A percentile compares a stretch with the other conserved stretches of the same genome.
phyloP scores from a whole-genome alignment of 257 asterid species.

The Gentiana straminea region DNA sequence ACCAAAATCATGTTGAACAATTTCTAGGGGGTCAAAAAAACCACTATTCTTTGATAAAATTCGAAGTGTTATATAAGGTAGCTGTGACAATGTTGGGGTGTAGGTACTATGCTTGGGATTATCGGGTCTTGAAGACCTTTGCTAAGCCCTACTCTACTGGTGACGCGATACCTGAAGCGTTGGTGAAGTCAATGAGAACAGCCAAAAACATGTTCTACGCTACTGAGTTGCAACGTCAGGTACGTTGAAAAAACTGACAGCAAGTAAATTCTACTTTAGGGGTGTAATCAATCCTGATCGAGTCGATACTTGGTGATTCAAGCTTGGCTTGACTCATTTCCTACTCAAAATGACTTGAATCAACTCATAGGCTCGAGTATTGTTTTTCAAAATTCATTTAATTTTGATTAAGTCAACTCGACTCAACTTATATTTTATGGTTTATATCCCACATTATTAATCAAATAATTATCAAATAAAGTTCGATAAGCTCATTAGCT shows the following conservation, averaged over 20 bases:
- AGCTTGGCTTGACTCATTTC: too few species aligned
- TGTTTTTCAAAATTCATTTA: neutral
- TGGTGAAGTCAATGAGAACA: conserved; percentile 59
- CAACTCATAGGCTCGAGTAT: too few species aligned
- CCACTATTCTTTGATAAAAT: neutral
- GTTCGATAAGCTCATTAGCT: neutral
- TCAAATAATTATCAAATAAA: too few species aligned
- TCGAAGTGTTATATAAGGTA: conserved; percentile 5
- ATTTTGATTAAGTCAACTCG: neutral
- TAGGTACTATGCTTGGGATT: conserved; percentile 93
- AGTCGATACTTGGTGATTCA: neutral
- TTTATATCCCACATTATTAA: too few species aligned
- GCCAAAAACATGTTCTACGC: conserved; percentile 90
- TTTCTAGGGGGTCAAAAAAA: neutral
- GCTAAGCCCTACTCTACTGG: conserved; percentile 81
- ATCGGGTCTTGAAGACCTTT: conserved; percentile 61
- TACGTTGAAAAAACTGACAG: conserved; percentile 14
- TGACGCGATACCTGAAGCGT: conserved; percentile 70
- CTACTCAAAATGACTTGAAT: too few species aligned
- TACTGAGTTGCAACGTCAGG: conserved; percentile 94
- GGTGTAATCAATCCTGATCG: conserved; percentile 2
- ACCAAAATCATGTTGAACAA: conserved; percentile 1
- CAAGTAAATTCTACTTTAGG: neutral
- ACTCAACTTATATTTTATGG: too few species aligned
- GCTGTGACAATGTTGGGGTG: neutral